Evolutionary conservation across 139 green algal genomes (phyloP), one percentile per base, ranked within the genome.

Genomic region (Chlamydomonas sphaeroides): DNA sequence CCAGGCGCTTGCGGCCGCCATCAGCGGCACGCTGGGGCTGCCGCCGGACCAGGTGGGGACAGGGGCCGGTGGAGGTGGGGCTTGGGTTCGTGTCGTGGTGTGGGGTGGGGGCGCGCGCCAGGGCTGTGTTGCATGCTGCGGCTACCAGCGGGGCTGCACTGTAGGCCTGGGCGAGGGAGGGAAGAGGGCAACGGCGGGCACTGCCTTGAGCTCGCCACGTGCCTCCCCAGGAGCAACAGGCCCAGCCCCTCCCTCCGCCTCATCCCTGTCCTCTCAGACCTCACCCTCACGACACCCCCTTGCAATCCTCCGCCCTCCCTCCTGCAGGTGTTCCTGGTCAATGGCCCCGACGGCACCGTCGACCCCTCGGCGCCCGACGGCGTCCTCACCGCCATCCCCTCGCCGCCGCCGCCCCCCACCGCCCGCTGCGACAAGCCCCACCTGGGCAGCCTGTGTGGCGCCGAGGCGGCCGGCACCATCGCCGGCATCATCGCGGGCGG

Each of bases 371-470:
- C n/a, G 39, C 45, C 5, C 35, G 17, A 28, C 63, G 59, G 49
- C 77, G 33, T 33, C 48, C 30, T 49, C 23, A 11, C 36, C 6
- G 23, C 62, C 8, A 28, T 39, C 20, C 28, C 68, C 5, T 5
- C 75, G 36, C 49, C 62, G 75, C 75, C 75, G n/a, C 75, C 75
- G 59, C 59, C 75, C 25, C 62, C 75, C 42, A 25, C 2, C 36
- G 3, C 23, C 18, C 5, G 65, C 26, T 84, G 77, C 77, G 35
- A 32, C 36, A 14, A 42, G 2, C 77, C 77, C 10, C 48, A 35
- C 35, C 48, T 84, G 48, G 77, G 77, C 32, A 75, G 48, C 45
- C 63, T 88, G 84, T 88, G 84, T 61, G 84, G 84, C 48, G 63
- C 38, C 2, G 69, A 88, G 38, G 84, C 77, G 30, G n/a, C n/a